Conservation (phyloP, 805 yeast species). For the Phaffomyces antillensis region DNA sequence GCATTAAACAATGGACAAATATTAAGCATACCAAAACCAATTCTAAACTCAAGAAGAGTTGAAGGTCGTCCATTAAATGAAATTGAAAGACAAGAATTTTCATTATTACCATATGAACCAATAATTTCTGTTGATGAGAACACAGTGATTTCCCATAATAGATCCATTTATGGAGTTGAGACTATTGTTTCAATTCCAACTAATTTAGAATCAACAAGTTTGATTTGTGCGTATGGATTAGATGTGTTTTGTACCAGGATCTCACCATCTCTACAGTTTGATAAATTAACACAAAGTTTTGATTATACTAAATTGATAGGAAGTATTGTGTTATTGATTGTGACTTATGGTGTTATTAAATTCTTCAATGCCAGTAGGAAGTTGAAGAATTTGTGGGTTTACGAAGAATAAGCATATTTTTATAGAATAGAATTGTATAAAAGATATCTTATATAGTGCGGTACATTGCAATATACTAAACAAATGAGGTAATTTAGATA, state of each 20-base stretch:
- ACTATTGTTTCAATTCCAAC: conserved; percentile 47
- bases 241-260: conserved; percentile 73
- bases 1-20: conserved; percentile 57
- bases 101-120: conserved; percentile 60
- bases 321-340: conserved; percentile 49
- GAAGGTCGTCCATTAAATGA: conserved; percentile 41
- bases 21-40: conserved; percentile 59
- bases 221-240: conserved; percentile 57
- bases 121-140: conserved; percentile 42
- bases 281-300: conserved; percentile 59
- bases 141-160: conserved; percentile 41
- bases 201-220: conserved; percentile 71
- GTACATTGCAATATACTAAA: no score
- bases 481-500: background rate
- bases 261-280: conserved; percentile 81
- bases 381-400: conserved; percentile 31
- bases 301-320: conserved; percentile 54
- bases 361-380: conserved; percentile 53
- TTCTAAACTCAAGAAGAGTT: conserved; percentile 65
- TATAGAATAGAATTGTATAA: no score
- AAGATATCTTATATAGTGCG: no score
- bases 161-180: conserved; percentile 31
- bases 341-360: conserved; percentile 39
- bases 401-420: background rate
- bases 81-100: conserved; percentile 51